A percentile compares a stretch with the other conserved stretches of the same genome.
These are phyloP conservation scores for Mucor racemosus DNA, from an alignment of 371 early-diverging fungal genomes.

Conservation along the genomic window DNA sequence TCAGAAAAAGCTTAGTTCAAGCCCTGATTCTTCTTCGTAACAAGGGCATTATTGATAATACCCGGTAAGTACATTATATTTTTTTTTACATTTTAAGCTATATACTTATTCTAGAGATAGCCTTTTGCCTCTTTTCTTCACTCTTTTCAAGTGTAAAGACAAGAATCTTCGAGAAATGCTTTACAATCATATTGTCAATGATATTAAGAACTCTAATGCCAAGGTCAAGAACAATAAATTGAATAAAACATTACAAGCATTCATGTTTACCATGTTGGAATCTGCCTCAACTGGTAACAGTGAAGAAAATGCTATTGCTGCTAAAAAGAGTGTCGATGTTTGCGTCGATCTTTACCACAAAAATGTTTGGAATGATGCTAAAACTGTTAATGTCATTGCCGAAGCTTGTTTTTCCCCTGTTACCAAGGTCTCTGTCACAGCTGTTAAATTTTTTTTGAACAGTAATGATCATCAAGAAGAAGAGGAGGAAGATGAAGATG, in stretches of 20 bases:
- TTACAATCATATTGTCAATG: constrained; percentile 91
- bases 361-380: constrained; percentile 94
- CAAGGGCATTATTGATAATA: constrained; percentile 74
- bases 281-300: constrained; percentile 56
- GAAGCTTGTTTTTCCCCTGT: constrained; percentile 93
- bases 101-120: constrained; percentile 31
- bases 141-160: constrained; percentile 91
- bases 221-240: constrained; percentile 94
- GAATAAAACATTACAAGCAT: constrained; percentile 94
- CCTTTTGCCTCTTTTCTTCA: constrained; percentile 90
- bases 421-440: constrained; percentile 89
- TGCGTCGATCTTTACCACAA: constrained; percentile 96
- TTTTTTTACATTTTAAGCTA: not conserved
- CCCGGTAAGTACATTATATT: constrained; percentile 36
- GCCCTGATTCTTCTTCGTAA: constrained; percentile 90
- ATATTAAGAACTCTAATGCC: constrained; percentile 90
- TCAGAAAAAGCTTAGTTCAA: constrained; percentile 89
- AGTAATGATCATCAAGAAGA: constrained; percentile 74
- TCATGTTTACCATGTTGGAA: constrained; percentile 92
- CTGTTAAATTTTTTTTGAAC: constrained; percentile 93
- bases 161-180: constrained; percentile 86
- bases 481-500: constrained; percentile 67
- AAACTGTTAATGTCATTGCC: constrained; percentile 96
- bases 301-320: constrained; percentile 83
- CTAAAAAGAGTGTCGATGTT: constrained; percentile 92